Conservation (phyloP, 164 flowering plant genomes). For the Protea cynaroides region DNA sequence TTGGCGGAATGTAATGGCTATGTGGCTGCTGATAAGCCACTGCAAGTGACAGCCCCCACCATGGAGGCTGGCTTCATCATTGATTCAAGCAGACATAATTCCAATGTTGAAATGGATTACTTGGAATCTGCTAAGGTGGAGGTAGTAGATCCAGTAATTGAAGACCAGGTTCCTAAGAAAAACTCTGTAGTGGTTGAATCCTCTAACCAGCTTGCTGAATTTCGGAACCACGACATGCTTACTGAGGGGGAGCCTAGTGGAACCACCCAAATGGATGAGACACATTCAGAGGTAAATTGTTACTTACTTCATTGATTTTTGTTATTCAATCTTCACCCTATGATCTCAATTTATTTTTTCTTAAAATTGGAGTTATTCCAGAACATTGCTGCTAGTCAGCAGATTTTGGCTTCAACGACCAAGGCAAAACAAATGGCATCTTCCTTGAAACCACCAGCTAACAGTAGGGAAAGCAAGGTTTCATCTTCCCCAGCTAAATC, state of each 20-base stretch:
- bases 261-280: conserved; percentile 14
- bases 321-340: background rate
- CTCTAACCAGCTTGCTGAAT: conserved; percentile 15
- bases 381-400: no score
- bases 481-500: no score
- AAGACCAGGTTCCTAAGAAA: conserved; percentile 17
- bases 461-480: no score
- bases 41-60: conserved; percentile 4
- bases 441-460: no score
- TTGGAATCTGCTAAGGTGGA: conserved; percentile 14
- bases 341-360: background rate
- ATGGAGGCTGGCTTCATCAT: conserved; percentile 1
- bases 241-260: conserved; percentile 7
- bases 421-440: no score
- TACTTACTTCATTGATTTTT: background rate
- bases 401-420: no score
- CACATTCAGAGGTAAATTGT: conserved; percentile 19
- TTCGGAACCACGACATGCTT: conserved; percentile 8
- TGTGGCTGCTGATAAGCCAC: conserved; percentile 11
- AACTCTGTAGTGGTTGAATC: conserved; percentile 12
- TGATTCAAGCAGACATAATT: conserved; percentile 10
- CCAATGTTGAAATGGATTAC: conserved; percentile 4
- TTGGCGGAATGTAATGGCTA: conserved; percentile 4
- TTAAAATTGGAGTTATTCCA: no score
- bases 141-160: conserved; percentile 10